phyloP scores from a whole-genome alignment of 2,329 filamentous ascomycete species.

The Xylaria sp. region DNA sequence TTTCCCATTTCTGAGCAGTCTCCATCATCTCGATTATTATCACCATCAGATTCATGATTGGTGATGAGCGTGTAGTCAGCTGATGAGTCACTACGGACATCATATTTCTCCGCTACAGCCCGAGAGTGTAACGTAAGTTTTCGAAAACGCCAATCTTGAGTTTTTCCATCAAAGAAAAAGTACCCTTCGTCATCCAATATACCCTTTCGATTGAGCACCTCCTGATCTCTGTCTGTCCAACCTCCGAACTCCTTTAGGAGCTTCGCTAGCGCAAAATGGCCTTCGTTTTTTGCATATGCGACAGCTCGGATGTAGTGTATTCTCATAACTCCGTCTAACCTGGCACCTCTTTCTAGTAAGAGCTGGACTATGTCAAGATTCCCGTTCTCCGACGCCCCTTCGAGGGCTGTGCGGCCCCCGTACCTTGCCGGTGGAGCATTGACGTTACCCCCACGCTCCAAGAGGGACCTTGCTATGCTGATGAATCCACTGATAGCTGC shows the following conservation, averaged over 20 bases:
- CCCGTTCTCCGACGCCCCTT: not conserved
- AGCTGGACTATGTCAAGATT: constrained; percentile 24
- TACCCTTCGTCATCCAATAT: not conserved
- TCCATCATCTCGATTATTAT: not conserved
- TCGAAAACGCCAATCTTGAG: constrained; percentile 7
- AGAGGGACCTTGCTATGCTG: not conserved
- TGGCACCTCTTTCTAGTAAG: not conserved
- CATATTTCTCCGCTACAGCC: too few relatives aligned
- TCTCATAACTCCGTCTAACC: constrained; percentile 4
- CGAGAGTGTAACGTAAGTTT: not conserved
- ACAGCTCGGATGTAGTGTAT: constrained; percentile 12
- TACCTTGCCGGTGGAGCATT: not conserved
- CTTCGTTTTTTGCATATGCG: not conserved
- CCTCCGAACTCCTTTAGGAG: not conserved
- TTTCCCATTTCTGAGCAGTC: not conserved
- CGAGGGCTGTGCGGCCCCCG: not conserved
- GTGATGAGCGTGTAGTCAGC: too few relatives aligned
- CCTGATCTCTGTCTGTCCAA: constrained; percentile 11
- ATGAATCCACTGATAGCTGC: not conserved
- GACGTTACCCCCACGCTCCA: not conserved
- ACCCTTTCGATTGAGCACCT: not conserved
- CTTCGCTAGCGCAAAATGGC: constrained; percentile 7
- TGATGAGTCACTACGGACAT: too few relatives aligned
- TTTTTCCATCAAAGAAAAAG: not conserved
- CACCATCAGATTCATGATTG: too few relatives aligned